Evolutionary conservation across 352 stramenopile genomes (phyloP).

Genomic region (Globisporangium sylvaticum): DNA sequence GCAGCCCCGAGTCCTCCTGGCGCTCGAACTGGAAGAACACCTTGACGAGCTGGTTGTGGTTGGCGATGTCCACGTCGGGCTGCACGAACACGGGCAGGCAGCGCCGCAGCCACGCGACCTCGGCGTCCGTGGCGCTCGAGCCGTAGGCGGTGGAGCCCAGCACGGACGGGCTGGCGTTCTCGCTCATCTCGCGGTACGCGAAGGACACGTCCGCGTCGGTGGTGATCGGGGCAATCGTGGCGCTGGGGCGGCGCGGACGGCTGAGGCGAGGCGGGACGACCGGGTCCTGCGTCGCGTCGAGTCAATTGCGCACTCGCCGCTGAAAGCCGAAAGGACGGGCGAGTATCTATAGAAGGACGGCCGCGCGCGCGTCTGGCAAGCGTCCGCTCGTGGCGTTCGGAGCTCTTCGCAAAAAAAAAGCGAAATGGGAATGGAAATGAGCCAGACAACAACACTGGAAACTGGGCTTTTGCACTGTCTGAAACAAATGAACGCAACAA

Average conservation of each 20-base stretch:
- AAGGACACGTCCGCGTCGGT: conserved; percentile 21
- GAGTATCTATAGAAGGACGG: conserved; percentile 8
- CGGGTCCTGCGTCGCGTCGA: conserved; percentile 8
- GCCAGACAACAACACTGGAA: background rate
- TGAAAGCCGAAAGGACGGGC: background rate
- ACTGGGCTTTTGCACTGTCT: background rate
- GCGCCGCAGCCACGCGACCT: conserved; percentile 73
- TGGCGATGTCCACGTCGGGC: conserved; percentile 77
- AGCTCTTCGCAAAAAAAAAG: background rate
- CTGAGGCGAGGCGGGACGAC: conserved; percentile 8
- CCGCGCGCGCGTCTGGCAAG: background rate
- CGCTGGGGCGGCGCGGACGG: conserved; percentile 8
- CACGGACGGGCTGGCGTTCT: conserved; percentile 19
- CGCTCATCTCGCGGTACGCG: conserved; percentile 46
- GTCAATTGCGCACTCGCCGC: conserved; percentile 8
- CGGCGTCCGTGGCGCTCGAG: conserved; percentile 29
- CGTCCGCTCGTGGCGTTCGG: background rate
- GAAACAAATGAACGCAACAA: background rate
- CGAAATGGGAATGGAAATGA: background rate
- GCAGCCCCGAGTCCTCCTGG: conserved; percentile 33
- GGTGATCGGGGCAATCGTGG: conserved; percentile 9
- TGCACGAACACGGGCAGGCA: conserved; percentile 84
- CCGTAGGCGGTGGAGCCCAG: conserved; percentile 20
- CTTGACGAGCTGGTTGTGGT: conserved; percentile 79
- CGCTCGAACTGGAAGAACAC: conserved; percentile 82